Percentiles rank a stretch among this genome's conserved stretches.
These are phyloP conservation scores for Cyclospora cayetanensis DNA, from an alignment of 169 alveolate genomes.

Conservation along the genomic window DNA sequence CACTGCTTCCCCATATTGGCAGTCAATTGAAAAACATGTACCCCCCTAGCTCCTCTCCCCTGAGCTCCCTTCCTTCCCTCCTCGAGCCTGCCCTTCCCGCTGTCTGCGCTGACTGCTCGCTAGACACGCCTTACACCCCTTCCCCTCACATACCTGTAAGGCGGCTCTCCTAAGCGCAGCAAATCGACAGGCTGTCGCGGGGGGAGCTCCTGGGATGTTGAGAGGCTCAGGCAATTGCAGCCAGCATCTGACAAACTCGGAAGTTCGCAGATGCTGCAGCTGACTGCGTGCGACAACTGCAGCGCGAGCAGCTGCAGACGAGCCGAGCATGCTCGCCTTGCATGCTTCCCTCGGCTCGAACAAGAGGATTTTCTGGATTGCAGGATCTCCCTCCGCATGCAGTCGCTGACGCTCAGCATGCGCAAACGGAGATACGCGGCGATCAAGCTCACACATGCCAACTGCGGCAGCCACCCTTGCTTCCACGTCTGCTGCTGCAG, in stretches of 20 bases:
- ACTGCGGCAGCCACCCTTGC: not conserved
- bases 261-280: conserved; percentile 36
- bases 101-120: not conserved
- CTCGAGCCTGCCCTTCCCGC: too few species aligned
- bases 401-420: not conserved
- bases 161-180: conserved; percentile 2
- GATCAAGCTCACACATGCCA: not conserved
- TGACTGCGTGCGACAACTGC: not conserved
- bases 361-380: not conserved
- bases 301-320: not conserved
- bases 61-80: too few species aligned
- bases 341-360: not conserved
- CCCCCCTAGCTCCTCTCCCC: too few species aligned
- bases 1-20: too few species aligned
- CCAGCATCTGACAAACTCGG: conserved; percentile 65
- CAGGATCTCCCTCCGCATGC: conserved; percentile 11
- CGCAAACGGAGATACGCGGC: conserved; percentile 1
- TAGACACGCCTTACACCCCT: not conserved
- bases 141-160: not conserved
- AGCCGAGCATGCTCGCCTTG: too few species aligned
- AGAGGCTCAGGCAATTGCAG: not conserved
- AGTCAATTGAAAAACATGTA: too few species aligned
- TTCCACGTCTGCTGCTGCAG: not conserved
- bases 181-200: not conserved
- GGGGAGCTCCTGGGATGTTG: not conserved